Base-by-base conservation (phyloP, 805 yeast genomes). In the Wilhelminamyces savonicus region DNA sequence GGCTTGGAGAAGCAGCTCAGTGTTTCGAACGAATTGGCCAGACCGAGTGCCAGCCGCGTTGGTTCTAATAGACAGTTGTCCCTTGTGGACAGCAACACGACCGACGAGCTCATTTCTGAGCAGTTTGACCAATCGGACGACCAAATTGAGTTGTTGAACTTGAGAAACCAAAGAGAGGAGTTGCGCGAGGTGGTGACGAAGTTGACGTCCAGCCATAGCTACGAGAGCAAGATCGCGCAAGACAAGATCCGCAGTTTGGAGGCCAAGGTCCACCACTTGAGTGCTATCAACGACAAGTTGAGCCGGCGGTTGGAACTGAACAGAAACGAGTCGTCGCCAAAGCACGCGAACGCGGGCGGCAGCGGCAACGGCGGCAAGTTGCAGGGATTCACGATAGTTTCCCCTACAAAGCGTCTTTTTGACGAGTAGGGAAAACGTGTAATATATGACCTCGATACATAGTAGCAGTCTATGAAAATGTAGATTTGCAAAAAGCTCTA, bases 111-210 rank as follows among this genome's bases (percentile, higher is more conserved):
- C n/a, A n/a, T n/a, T n/a, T n/a, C n/a, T n/a, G n/a, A n/a, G n/a
- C n/a, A n/a, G n/a, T n/a, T n/a, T n/a, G n/a, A n/a, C n/a, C n/a
- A n/a, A n/a, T 17, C 19, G 19, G 8, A 6, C 8, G 19, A 17
- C 19, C 19, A 17, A 8, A 7, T 8, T 6, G 32, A 31, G 22
- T 16, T 34, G n/a, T 11, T 26, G 5, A 27, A 30, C 16, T 18
- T 41, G 35, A 50, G 45, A 29, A 36, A 28, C 13, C 71, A 64
- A 38, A 39, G 69, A 14, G 69, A 64, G 27, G 71, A 64, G 37
- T 50, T 64, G 27, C 43, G 69, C 21, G 68, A 62, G 29, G 55
- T 54, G 30, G 54, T 64, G 18, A 50, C 58, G 15, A 57, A 62
- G 36, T 45, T 64, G 40, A 57, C 59, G n/a, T 33, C 53, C 4